Evolutionary conservation across 2,329 filamentous ascomycete genomes (phyloP).

Genomic region (Calonectria leucothoes): DNA sequence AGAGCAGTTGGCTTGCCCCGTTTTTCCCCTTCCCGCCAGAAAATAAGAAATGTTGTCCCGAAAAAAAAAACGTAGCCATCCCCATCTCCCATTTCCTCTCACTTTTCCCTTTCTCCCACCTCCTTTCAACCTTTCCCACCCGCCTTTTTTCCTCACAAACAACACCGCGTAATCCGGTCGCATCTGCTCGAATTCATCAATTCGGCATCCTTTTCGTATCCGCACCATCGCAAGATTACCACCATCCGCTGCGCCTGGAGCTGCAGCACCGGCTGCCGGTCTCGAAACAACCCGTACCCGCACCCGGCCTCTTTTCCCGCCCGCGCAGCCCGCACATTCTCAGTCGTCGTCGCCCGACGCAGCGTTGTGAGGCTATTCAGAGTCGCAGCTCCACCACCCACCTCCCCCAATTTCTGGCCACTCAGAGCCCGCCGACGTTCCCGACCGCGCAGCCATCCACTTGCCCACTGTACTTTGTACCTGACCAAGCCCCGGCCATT

Average conservation of each 20-base stretch:
- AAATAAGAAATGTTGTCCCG: constrained; percentile 57
- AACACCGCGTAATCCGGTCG: constrained; percentile 44
- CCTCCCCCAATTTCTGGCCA: constrained; percentile 38
- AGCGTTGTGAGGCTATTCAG: constrained; percentile 56
- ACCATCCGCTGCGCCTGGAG: constrained; percentile 48
- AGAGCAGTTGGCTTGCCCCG: constrained; percentile 52
- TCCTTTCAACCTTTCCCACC: constrained; percentile 40
- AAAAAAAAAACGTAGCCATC: constrained; percentile 66
- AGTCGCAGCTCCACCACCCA: constrained; percentile 40
- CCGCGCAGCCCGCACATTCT: constrained; percentile 13
- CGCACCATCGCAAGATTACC: constrained; percentile 50
- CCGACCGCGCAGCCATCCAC: constrained; percentile 26
- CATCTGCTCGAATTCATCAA: constrained; percentile 55
- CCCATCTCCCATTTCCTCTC: constrained; percentile 51
- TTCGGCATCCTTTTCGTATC: constrained; percentile 48
- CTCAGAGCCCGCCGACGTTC: constrained; percentile 38
- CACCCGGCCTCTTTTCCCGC: constrained; percentile 34
- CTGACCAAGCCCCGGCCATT: constrained; percentile 19
- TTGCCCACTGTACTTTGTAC: constrained; percentile 23
- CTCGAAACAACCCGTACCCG: constrained; percentile 37
- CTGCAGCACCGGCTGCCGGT: constrained; percentile 43
- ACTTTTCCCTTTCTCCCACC: constrained; percentile 35
- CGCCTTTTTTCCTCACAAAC: constrained; percentile 50
- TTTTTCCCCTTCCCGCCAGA: constrained; percentile 58
- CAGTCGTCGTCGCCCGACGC: constrained; percentile 33